These are phyloP conservation scores for Fusarium sp. DNA, from an alignment of 2,329 filamentous ascomycete species.

Conservation along the genomic window DNA sequence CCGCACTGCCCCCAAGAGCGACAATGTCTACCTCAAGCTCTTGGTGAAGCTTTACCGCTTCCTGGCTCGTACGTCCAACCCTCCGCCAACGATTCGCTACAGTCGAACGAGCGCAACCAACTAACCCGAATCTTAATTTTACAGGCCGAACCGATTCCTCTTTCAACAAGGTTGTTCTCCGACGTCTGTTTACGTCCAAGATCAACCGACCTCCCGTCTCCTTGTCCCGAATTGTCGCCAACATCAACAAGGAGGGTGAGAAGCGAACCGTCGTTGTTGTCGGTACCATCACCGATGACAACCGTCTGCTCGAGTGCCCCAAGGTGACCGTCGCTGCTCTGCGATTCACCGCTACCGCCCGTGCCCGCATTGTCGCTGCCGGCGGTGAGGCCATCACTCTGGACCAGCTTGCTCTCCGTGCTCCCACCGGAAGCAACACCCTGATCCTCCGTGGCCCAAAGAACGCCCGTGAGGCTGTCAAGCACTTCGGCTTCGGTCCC, in stretches of 20 bases:
- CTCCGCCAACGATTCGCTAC: neutral
- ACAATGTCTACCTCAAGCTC: slow-evolving; percentile 97
- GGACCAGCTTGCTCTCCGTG: slow-evolving; percentile 95
- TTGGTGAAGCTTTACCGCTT: slow-evolving; percentile 99
- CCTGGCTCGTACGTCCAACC: slow-evolving; percentile 83
- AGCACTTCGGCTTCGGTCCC: slow-evolving; percentile 99
- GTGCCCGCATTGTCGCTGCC: slow-evolving; percentile 90
- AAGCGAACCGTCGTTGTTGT: slow-evolving; percentile 93
- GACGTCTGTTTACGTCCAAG: slow-evolving; percentile 97
- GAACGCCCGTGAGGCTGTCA: slow-evolving; percentile 97
- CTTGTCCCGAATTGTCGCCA: slow-evolving; percentile 86
- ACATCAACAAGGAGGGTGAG: slow-evolving; percentile 72
- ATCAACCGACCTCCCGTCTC: slow-evolving; percentile 98
- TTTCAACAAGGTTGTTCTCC: slow-evolving; percentile 99
- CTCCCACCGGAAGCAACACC: slow-evolving; percentile 96
- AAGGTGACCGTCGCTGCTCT: slow-evolving; percentile 95
- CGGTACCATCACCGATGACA: slow-evolving; percentile 97
- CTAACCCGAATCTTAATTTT: slow-evolving; percentile 15
- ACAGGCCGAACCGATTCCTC: slow-evolving; percentile 91
- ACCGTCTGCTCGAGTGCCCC: slow-evolving; percentile 88
- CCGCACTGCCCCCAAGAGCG: slow-evolving; percentile 96
- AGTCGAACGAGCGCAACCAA: slow-evolving; percentile 1
- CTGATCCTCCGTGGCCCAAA: slow-evolving; percentile 97
- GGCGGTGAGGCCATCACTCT: slow-evolving; percentile 96
- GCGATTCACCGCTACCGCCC: slow-evolving; percentile 95